phyloP scores from a whole-genome alignment of 2,329 filamentous ascomycete species.

The Penicillium psychrosexuale region DNA sequence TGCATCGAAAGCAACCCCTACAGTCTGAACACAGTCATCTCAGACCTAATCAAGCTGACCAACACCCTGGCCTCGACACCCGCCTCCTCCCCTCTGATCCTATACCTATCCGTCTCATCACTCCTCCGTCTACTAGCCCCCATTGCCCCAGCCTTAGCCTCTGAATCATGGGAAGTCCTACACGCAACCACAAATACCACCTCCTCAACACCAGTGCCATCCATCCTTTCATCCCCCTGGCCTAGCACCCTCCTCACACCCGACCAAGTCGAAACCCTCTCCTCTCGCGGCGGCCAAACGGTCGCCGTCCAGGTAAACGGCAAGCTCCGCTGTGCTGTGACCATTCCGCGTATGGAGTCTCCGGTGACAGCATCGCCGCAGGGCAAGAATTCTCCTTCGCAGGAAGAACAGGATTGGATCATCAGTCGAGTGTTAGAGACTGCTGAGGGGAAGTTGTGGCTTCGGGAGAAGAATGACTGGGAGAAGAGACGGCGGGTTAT shows the following conservation, averaged over 20 bases:
- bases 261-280: constrained; percentile 44
- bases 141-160: constrained; percentile 73
- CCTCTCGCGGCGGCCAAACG: constrained; percentile 50
- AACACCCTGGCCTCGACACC: constrained; percentile 59
- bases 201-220: constrained; percentile 17
- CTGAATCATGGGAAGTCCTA: constrained; percentile 73
- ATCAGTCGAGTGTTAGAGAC: constrained; percentile 60
- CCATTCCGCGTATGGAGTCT: constrained; percentile 55
- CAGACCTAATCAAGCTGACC: constrained; percentile 76
- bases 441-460: constrained; percentile 57
- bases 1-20: constrained; percentile 70
- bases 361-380: constrained; percentile 28
- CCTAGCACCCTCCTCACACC: constrained; percentile 48
- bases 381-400: constrained; percentile 15
- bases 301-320: constrained; percentile 74
- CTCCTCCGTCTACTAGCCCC: constrained; percentile 74
- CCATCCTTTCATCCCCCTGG: constrained; percentile 54
- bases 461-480: constrained; percentile 51
- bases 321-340: constrained; percentile 67
- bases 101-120: constrained; percentile 49
- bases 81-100: constrained; percentile 38
- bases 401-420: constrained; percentile 58
- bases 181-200: constrained; percentile 20
- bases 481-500: constrained; percentile 61
- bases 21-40: constrained; percentile 77